phyloP scores from a whole-genome alignment of 2,329 filamentous ascomycete genomes.

The Colletotrichum echinochloae region DNA sequence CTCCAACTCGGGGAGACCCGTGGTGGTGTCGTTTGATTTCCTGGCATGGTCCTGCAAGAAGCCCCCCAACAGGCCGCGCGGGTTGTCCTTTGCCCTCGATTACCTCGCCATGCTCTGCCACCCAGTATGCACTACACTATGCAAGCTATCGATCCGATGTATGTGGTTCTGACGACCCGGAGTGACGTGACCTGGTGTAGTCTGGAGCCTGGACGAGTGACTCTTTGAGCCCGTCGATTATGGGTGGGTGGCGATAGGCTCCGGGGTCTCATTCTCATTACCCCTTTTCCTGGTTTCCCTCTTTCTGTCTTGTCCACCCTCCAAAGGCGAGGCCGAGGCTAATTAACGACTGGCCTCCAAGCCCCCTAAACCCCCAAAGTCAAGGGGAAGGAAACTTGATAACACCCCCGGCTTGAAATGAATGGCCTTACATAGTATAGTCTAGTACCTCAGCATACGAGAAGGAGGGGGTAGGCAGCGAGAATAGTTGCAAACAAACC shows the following conservation, averaged over 20 bases:
- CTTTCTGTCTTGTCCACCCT: neutral
- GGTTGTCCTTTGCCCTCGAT: neutral
- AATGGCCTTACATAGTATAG: neutral
- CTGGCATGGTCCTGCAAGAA: slow-evolving; percentile 31
- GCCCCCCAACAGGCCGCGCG: slow-evolving; percentile 18
- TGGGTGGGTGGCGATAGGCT: slow-evolving; percentile 25
- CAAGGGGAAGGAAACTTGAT: neutral
- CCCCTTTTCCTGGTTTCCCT: neutral
- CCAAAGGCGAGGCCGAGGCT: neutral
- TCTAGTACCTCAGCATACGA: neutral
- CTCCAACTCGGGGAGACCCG: too few species aligned
- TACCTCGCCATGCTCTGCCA: too few species aligned
- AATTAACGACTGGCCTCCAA: neutral
- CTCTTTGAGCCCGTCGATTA: slow-evolving; percentile 10
- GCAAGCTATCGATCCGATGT: too few species aligned
- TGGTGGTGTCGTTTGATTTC: slow-evolving; percentile 11
- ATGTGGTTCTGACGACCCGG: neutral
- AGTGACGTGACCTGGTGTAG: neutral
- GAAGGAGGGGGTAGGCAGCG: neutral
- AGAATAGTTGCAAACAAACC: slow-evolving; percentile 1
- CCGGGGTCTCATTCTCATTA: slow-evolving; percentile 20
- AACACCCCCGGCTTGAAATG: neutral
- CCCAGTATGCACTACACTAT: too few species aligned
- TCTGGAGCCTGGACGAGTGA: slow-evolving; percentile 3
- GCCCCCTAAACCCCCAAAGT: neutral